phyloP scores from a whole-genome alignment of 192 early-diverging fungal genomes.

The Backusella morwellensis region DNA sequence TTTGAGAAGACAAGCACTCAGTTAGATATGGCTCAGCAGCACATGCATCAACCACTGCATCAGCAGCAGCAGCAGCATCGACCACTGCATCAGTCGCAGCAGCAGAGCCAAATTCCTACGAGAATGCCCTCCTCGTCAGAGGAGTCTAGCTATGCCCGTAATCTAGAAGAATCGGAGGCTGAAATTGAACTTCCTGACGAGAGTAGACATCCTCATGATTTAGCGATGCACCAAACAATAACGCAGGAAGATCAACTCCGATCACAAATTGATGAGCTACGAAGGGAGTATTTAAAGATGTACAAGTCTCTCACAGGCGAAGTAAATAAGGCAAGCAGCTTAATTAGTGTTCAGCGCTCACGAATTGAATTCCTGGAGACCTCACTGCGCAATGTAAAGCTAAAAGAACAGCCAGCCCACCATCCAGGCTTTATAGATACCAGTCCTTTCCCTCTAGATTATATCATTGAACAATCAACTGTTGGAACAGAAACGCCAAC shows the following conservation, averaged over 20 bases:
- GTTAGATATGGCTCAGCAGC: constrained; percentile 1
- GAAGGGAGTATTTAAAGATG: constrained; percentile 9
- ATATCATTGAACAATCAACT: constrained; percentile 1
- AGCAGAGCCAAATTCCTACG: neutral
- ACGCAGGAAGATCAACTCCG: constrained; percentile 17
- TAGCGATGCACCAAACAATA: constrained; percentile 10
- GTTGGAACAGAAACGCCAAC: neutral
- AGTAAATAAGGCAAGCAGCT: constrained; percentile 10
- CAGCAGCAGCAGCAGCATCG: neutral
- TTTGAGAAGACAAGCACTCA: neutral
- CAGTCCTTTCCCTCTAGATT: neutral
- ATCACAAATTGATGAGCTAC: neutral
- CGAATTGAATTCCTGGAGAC: constrained; percentile 12
- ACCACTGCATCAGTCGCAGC: too few species aligned
- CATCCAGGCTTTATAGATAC: constrained; percentile 3
- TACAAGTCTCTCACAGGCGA: neutral
- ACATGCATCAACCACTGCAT: neutral
- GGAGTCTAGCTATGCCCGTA: neutral
- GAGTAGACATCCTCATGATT: constrained; percentile 10
- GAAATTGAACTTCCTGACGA: neutral
- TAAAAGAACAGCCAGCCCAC: neutral
- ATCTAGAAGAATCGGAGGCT: constrained; percentile 4
- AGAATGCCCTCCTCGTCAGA: neutral
- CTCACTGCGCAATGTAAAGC: neutral
- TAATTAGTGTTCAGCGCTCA: constrained; percentile 4